A percentile compares a stretch with the other conserved stretches of the same genome.
Evolutionary conservation across 2,329 filamentous ascomycete genomes (phyloP).

Genomic region (Trichoderma koningii): DNA sequence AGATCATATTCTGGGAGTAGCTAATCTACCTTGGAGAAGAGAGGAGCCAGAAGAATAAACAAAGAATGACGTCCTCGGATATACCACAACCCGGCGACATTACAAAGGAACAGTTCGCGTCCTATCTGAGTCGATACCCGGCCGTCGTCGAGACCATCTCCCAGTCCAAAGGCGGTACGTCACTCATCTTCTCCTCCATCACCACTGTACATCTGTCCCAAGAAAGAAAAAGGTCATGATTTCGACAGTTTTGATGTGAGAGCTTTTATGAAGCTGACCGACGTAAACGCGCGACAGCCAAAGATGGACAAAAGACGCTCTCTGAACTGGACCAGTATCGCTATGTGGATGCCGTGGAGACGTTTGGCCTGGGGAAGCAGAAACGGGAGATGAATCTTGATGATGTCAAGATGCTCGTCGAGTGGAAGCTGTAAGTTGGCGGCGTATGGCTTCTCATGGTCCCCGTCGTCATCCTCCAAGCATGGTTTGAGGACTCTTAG

Average conservation of each 20-base stretch:
- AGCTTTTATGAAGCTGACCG: too few relatives aligned
- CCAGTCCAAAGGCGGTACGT: slow-evolving; percentile 47
- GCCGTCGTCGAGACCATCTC: slow-evolving; percentile 48
- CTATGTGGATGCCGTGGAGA: slow-evolving; percentile 54
- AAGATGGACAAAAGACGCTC: slow-evolving; percentile 54
- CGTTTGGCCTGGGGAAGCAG: slow-evolving; percentile 45
- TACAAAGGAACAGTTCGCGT: slow-evolving; percentile 40
- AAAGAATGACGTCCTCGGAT: slow-evolving; percentile 15
- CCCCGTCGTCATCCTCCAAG: neutral
- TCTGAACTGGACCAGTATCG: slow-evolving; percentile 62
- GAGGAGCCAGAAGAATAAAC: neutral
- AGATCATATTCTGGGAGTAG: neutral
- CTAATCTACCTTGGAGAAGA: neutral
- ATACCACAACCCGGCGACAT: slow-evolving; percentile 32
- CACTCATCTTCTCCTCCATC: neutral
- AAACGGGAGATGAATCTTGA: slow-evolving; percentile 52
- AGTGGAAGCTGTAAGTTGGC: slow-evolving; percentile 69
- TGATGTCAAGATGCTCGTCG: slow-evolving; percentile 62
- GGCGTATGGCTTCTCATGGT: neutral
- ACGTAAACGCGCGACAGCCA: slow-evolving; percentile 39
- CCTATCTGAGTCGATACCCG: slow-evolving; percentile 44
- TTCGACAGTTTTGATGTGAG: too few relatives aligned
- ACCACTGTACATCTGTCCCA: too few relatives aligned
- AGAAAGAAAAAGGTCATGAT: too few relatives aligned
- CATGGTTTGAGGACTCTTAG: neutral